Evolutionary conservation across 2,329 filamentous ascomycete genomes (phyloP).

Genomic region (Aspergillus ustus): DNA sequence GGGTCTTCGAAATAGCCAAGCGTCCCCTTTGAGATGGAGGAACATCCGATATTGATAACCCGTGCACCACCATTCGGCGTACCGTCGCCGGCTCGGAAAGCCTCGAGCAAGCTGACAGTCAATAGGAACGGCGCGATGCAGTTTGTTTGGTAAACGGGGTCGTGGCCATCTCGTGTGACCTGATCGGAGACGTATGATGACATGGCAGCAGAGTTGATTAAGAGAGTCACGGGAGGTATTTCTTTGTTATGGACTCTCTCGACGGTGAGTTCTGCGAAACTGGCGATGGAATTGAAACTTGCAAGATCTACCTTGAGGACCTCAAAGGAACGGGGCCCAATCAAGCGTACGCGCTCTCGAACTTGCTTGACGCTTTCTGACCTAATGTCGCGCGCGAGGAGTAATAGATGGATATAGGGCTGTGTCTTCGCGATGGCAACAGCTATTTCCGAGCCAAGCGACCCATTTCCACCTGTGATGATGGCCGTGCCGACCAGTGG

Average conservation of each 20-base stretch:
- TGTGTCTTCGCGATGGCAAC: slow-evolving; percentile 41
- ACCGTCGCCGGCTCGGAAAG: slow-evolving; percentile 40
- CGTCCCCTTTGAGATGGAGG: slow-evolving; percentile 35
- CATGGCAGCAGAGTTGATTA: slow-evolving; percentile 41
- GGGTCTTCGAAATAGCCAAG: slow-evolving; percentile 39
- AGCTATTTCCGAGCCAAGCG: slow-evolving; percentile 41
- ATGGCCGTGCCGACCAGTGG: slow-evolving; percentile 42
- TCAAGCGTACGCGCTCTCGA: slow-evolving; percentile 34
- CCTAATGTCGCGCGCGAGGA: slow-evolving; percentile 37
- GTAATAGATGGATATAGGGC: slow-evolving; percentile 40
- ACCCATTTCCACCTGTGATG: slow-evolving; percentile 43
- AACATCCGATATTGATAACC: slow-evolving; percentile 43
- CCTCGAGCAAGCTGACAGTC: slow-evolving; percentile 41
- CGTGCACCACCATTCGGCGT: slow-evolving; percentile 36
- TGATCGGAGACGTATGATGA: slow-evolving; percentile 39
- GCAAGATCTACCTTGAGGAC: slow-evolving; percentile 37
- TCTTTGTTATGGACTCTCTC: slow-evolving; percentile 38
- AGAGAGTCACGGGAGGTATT: slow-evolving; percentile 39
- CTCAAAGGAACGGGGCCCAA: slow-evolving; percentile 41
- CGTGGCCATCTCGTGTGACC: slow-evolving; percentile 38
- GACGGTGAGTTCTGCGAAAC: slow-evolving; percentile 38
- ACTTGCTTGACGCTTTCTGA: slow-evolving; percentile 35
- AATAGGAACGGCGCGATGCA: slow-evolving; percentile 43
- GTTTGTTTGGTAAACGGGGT: slow-evolving; percentile 44
- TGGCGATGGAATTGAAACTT: slow-evolving; percentile 37